These are phyloP conservation scores for Sporisorium iseilematis-ciliati DNA, from an alignment of 1,284 basidiomycete genomes.

Conservation along the genomic window DNA sequence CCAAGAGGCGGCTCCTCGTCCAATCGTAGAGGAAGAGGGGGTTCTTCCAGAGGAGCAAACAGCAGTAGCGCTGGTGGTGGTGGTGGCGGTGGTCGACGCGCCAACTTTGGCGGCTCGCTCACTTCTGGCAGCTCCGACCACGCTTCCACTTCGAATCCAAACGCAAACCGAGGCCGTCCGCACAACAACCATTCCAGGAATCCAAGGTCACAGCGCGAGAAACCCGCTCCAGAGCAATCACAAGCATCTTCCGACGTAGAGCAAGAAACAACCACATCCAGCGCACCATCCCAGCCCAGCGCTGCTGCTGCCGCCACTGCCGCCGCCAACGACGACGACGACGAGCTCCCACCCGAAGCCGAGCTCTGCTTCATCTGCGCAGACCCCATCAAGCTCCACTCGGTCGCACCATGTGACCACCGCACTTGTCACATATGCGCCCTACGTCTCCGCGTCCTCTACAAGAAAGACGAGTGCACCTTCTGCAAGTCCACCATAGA, in stretches of 20 bases:
- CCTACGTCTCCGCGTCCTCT: slow-evolving; percentile 88
- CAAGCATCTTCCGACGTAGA: not conserved
- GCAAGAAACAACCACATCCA: not conserved
- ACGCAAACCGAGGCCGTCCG: slow-evolving; percentile 10
- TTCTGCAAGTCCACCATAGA: slow-evolving; percentile 94
- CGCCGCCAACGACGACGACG: slow-evolving; percentile 69
- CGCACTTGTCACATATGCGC: slow-evolving; percentile 92
- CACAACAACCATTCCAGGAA: slow-evolving; percentile 15
- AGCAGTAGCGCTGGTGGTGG: slow-evolving; percentile 14
- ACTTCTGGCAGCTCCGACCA: slow-evolving; percentile 11
- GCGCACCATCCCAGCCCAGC: not conserved
- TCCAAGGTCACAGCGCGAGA: not conserved
- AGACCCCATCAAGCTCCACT: slow-evolving; percentile 90
- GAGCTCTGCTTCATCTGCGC: slow-evolving; percentile 93
- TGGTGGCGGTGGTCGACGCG: slow-evolving; percentile 30
- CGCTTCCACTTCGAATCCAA: slow-evolving; percentile 2
- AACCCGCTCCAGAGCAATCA: not conserved
- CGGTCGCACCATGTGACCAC: slow-evolving; percentile 90
- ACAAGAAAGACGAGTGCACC: slow-evolving; percentile 87
- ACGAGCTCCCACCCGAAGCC: slow-evolving; percentile 64
- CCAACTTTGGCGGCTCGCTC: slow-evolving; percentile 56
- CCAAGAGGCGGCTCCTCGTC: slow-evolving; percentile 19
- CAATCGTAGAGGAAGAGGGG: slow-evolving; percentile 15
- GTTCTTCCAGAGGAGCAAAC: slow-evolving; percentile 16
- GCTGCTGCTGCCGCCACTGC: not conserved